Conservation (phyloP, 2,329 filamentous ascomycete genomes). For the Parafenestella ontariensis region DNA sequence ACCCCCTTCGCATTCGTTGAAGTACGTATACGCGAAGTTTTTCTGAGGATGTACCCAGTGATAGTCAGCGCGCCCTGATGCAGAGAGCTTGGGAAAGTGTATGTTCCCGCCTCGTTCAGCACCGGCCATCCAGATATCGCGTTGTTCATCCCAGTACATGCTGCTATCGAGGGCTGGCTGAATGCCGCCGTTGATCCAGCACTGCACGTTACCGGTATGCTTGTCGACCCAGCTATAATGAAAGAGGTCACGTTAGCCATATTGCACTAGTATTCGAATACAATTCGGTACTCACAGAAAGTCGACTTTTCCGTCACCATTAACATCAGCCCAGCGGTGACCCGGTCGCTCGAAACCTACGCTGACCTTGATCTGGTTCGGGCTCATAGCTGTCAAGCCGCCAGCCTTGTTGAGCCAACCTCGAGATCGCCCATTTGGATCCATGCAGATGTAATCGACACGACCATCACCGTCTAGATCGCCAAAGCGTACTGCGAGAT, state of each 20-base stretch:
- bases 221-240: conserved; percentile 45
- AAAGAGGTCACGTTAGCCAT: no score
- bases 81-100: conserved; percentile 13
- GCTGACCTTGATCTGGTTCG: conserved; percentile 22
- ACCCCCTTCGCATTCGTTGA: no score
- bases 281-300: no score
- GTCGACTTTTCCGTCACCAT: conserved; percentile 48
- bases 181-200: conserved; percentile 44
- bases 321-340: conserved; percentile 49
- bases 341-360: conserved; percentile 44
- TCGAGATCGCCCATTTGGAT: conserved; percentile 7
- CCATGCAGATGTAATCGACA: conserved; percentile 23
- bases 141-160: conserved; percentile 9
- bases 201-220: conserved; percentile 39
- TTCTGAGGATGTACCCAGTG: conserved; percentile 2
- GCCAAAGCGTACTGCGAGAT: conserved; percentile 42
- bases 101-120: conserved; percentile 15
- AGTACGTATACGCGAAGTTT: no score
- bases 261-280: no score
- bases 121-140: conserved; percentile 10
- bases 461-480: conserved; percentile 35
- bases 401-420: conserved; percentile 21
- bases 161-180: conserved; percentile 8
- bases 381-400: conserved; percentile 34
- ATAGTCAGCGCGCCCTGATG: conserved; percentile 5